These are phyloP conservation scores for Mortierella antarctica DNA, from an alignment of 192 early-diverging fungal genomes.

Conservation along the genomic window DNA sequence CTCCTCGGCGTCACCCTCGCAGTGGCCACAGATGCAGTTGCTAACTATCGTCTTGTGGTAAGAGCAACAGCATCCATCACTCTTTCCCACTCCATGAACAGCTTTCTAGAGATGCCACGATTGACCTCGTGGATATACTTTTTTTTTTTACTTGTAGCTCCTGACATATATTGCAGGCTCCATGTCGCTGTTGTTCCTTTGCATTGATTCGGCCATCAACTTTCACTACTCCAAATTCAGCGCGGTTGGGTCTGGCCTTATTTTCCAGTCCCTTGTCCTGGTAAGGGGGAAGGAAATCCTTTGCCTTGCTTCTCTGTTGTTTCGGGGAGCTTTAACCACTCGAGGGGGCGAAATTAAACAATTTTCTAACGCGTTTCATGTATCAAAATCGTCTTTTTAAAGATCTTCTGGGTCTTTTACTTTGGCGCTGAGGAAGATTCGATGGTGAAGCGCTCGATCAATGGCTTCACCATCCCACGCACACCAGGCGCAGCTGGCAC, in stretches of 20 bases:
- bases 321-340: not conserved
- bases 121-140: not conserved
- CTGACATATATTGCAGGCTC: slow-evolving; percentile 42
- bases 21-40: slow-evolving; percentile 34
- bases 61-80: not conserved
- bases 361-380: slow-evolving; percentile 18
- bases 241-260: slow-evolving; percentile 45
- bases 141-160: slow-evolving; percentile 26
- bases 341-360: not conserved
- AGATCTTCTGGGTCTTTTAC: slow-evolving; percentile 75
- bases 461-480: slow-evolving; percentile 34
- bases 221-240: not conserved
- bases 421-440: slow-evolving; percentile 75
- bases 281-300: slow-evolving; percentile 28
- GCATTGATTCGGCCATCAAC: slow-evolving; percentile 12
- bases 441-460: slow-evolving; percentile 43
- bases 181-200: slow-evolving; percentile 6
- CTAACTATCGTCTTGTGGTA: slow-evolving; percentile 54
- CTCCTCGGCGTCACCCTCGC: slow-evolving; percentile 38
- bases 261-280: slow-evolving; percentile 51
- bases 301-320: slow-evolving; percentile 12
- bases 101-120: not conserved
- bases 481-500: slow-evolving; percentile 20
- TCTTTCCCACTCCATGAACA: not conserved
- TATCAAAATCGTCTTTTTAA: slow-evolving; percentile 26